phyloP scores from a whole-genome alignment of 257 asterid species.

The Dorcoceras hygrometricum region DNA sequence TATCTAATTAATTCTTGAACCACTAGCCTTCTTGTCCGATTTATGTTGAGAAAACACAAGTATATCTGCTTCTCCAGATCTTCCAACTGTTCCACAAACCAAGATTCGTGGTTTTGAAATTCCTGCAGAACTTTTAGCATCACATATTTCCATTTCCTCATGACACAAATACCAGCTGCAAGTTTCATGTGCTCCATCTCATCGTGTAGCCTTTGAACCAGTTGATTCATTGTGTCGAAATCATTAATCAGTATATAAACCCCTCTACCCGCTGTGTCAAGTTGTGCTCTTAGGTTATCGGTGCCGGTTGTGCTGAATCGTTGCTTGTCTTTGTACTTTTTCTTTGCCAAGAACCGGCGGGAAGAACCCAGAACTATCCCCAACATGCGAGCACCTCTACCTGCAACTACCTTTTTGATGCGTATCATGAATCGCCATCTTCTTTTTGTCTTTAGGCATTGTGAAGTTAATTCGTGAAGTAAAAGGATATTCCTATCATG shows the following conservation, averaged over 20 bases:
- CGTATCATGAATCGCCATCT: slow-evolving; percentile 26
- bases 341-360: slow-evolving; percentile 25
- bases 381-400: slow-evolving; percentile 32
- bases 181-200: slow-evolving; percentile 57
- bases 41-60: slow-evolving; percentile 7
- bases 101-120: slow-evolving; percentile 32
- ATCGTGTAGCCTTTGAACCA: slow-evolving; percentile 43
- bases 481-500: slow-evolving; percentile 36
- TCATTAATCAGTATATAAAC: slow-evolving; percentile 55
- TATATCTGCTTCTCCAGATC: background rate
- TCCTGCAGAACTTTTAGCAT: slow-evolving; percentile 49
- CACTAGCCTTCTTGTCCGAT: background rate
- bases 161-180: slow-evolving; percentile 41
- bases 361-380: slow-evolving; percentile 25
- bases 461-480: slow-evolving; percentile 41
- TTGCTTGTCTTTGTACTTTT: slow-evolving; percentile 9
- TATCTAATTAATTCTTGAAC: background rate
- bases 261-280: slow-evolving; percentile 70
- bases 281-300: slow-evolving; percentile 35
- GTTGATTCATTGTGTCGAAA: slow-evolving; percentile 51
- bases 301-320: slow-evolving; percentile 2
- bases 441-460: slow-evolving; percentile 35
- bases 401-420: slow-evolving; percentile 35
- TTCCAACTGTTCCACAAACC: slow-evolving; percentile 35
- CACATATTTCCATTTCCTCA: slow-evolving; percentile 38